A percentile compares a stretch with the other conserved stretches of the same genome.
phyloP scores from a whole-genome alignment of 2,329 filamentous ascomycete genomes.

The Ascochyta viciae-villosae region DNA sequence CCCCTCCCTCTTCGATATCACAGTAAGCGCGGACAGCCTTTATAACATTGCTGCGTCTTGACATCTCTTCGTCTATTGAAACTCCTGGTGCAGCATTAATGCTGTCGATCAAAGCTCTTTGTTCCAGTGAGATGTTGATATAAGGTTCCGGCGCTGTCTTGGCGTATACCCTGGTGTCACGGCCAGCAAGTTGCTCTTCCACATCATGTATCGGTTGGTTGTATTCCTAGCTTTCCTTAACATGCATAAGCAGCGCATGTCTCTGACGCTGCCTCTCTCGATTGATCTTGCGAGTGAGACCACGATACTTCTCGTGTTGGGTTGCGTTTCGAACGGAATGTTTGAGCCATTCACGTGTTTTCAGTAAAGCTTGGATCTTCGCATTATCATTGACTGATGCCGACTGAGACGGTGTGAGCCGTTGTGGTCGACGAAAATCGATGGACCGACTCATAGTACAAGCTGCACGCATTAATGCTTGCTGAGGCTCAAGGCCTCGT shows the following conservation, averaged over 20 bases:
- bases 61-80: not conserved
- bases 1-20: constrained; percentile 13
- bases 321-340: not conserved
- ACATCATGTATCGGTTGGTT: not conserved
- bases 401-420: constrained; percentile 23
- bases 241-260: not conserved
- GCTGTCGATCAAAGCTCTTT: not conserved
- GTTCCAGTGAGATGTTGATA: not conserved
- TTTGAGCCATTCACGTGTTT: not conserved
- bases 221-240: not conserved
- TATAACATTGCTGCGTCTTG: not conserved
- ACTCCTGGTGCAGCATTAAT: not conserved
- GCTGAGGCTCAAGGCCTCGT: constrained; percentile 19
- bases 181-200: not conserved
- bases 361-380: not conserved
- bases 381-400: not conserved
- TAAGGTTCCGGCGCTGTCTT: not conserved
- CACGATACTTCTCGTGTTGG: too few relatives aligned
- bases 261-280: not conserved
- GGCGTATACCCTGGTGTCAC: not conserved
- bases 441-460: constrained; percentile 30
- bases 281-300: not conserved
- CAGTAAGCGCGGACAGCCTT: constrained; percentile 16
- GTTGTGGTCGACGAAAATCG: constrained; percentile 16
- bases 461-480: constrained; percentile 20